phyloP scores from a whole-genome alignment of 176 grass and related monocot genomes.

The Zoysia japonica region DNA sequence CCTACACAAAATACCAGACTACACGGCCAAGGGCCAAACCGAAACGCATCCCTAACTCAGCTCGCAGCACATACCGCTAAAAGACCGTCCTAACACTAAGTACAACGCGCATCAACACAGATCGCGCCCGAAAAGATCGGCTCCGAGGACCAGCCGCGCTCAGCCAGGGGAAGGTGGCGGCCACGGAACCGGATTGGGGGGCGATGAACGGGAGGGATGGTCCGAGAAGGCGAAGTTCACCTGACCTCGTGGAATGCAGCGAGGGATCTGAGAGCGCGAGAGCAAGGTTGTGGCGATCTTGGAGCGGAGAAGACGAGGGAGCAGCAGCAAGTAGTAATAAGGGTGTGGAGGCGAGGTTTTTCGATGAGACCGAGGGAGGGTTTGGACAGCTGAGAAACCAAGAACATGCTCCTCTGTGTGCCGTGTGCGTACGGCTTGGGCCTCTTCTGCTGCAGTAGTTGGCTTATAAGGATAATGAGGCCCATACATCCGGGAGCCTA shows the following conservation, averaged over 20 bases:
- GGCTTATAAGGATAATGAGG: too few species aligned
- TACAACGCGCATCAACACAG: not conserved
- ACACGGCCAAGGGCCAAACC: not conserved
- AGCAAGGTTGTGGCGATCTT: conserved; percentile 1
- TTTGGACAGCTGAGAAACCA: conserved; percentile 46
- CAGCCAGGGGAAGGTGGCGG: not conserved
- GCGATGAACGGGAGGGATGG: not conserved
- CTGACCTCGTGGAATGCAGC: conserved; percentile 27
- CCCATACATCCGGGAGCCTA: too few species aligned
- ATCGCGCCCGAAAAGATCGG: not conserved
- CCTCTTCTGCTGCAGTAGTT: too few species aligned
- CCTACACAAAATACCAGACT: not conserved
- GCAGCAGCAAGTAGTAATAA: conserved; percentile 6
- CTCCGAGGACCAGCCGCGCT: not conserved
- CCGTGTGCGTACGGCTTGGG: too few species aligned
- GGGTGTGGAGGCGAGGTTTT: conserved; percentile 29
- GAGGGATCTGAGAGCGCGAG: conserved; percentile 34
- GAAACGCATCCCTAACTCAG: not conserved
- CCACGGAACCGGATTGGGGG: not conserved
- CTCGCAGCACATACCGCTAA: not conserved
- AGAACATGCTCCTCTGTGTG: not conserved
- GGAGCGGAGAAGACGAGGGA: conserved; percentile 5
- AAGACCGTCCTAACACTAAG: not conserved
- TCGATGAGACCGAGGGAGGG: conserved; percentile 57
- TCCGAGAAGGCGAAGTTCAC: not conserved